Evolutionary conservation across 1,139 yeast genomes (phyloP), one percentile per base, ranked within the genome.

Genomic region (Blastobotrys malaysiensis): DNA sequence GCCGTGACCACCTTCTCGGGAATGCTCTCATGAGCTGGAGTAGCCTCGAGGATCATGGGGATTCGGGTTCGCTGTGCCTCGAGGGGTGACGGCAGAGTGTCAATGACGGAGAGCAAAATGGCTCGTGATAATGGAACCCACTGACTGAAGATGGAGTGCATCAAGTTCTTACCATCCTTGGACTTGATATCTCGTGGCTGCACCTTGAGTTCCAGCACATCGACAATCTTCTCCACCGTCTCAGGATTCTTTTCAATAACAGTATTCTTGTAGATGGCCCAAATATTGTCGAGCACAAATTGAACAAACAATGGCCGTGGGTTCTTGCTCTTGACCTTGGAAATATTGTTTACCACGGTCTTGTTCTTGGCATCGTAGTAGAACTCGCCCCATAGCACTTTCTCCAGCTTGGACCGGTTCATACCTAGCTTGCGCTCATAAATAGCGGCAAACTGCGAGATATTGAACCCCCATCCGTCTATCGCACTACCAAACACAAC

Each of bases 401-500:
- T 88, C 57, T 86, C 83, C 49, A 95, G 77, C 55, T 83, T 89
- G 36, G 81, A 80, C 57, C 90, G 83, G 59, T 89, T 87, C 62
- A 93, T 86, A 0, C 97, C 97, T 43, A 93, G 74, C 65, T 89
- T 90, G 44, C 83, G 81, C 72, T 86, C 95, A 66, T 89, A 89
- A 45, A 95, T 83, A 56, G 87, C 84, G 5, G 97, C 88, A 72
- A 93, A 87, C 57, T 95, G 96, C 56, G 88, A 82, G 44, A 95
- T 77, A 51, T 90, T 87, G 70, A 95, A 95, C 0, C 98, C 99
- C 99, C 99, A 95, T 3, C 98, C 98, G 70, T 93, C 99, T 21
- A 87, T 77, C 0, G 99, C 99, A 45, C 96, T 86, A 0, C 97
- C 91, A 73, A 95, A 93, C 1, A 95, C 83, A 5, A 95, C 98